Evolutionary conservation across 768 basidiomycete species (phyloP), one percentile per base, ranked within the genome.

Genomic region (Crucibulum laeve): DNA sequence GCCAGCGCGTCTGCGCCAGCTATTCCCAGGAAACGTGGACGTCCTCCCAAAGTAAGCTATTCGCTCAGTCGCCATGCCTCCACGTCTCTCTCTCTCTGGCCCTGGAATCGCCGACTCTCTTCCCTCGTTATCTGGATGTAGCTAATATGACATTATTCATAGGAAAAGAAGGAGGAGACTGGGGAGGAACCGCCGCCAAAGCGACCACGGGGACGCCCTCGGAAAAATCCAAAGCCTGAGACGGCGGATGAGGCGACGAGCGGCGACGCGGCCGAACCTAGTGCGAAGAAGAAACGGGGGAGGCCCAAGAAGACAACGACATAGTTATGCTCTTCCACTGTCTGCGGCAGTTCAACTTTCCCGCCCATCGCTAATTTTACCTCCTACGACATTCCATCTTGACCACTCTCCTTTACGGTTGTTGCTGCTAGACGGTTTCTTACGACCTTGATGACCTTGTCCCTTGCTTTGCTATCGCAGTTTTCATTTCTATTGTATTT

Each of bases 191-290:
- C 69, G 32, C 67, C 69, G 36, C 63, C 74, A 38, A 88, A 87
- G 63, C 74, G 83, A 54, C 80, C 74, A 62, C 77, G 87, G 48
- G 87, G 87, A 30, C 80, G 87, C 48, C 87, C 87, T 44, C 83
- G 80, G 51, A 89, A 89, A 64, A 67, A 70, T 43, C 70, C 77
- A 43, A 82, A 76, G 61, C 71, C 72, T 45, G 65, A 74, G 18
- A 52, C 59, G 42, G 58, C 56, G 39, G 66, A 73, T 32, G 67
- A 62, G 15, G 59, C 68, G 40, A 59, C 63, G 0, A 53, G 46
- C 43, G 71, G 62, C 38, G 66, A 70, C 46, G 58, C 51, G 26
- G 66, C 68, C 30, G 82, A 83, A 56, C 51, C 79, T 47, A 67
- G 66, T 54, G 53, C 62, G 44, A 80, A 80, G 74, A 85, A 75